Conservation (phyloP, 2,329 filamentous ascomycete genomes). For the Cadophora sp. region DNA sequence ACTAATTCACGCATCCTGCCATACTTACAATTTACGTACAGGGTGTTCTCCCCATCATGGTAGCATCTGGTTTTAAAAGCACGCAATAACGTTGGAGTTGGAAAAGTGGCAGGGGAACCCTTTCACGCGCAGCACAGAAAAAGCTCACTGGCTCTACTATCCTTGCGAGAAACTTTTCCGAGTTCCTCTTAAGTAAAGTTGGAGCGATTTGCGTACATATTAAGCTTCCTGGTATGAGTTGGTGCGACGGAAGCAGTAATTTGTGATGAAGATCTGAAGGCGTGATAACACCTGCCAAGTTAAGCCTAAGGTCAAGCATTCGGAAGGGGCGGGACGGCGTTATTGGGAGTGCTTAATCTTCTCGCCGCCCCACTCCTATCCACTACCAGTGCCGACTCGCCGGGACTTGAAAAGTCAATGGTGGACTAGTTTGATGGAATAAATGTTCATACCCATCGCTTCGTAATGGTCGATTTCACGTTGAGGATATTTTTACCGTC, state of each 20-base stretch:
- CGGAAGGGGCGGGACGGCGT: conserved; percentile 4
- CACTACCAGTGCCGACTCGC: neutral
- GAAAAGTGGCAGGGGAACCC: neutral
- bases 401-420: neutral
- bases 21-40: neutral
- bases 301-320: conserved; percentile 1
- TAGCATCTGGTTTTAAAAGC: neutral
- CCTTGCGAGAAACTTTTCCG: neutral
- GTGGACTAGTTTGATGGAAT: neutral
- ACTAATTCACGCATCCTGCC: neutral
- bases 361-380: neutral
- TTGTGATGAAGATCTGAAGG: conserved; percentile 1
- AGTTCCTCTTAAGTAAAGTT: neutral
- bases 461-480: neutral
- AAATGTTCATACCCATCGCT: neutral
- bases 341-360: conserved; percentile 8
- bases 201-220: neutral
- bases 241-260: neutral
- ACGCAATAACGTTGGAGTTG: neutral
- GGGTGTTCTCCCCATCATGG: neutral
- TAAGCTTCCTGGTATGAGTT: neutral
- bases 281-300: conserved; percentile 6
- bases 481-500: too few species aligned
- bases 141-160: neutral
- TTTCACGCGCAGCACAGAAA: neutral